Evolutionary conservation across 352 stramenopile species (phyloP), one percentile per base, ranked within the genome.

Genomic region (Pythium sp.): DNA sequence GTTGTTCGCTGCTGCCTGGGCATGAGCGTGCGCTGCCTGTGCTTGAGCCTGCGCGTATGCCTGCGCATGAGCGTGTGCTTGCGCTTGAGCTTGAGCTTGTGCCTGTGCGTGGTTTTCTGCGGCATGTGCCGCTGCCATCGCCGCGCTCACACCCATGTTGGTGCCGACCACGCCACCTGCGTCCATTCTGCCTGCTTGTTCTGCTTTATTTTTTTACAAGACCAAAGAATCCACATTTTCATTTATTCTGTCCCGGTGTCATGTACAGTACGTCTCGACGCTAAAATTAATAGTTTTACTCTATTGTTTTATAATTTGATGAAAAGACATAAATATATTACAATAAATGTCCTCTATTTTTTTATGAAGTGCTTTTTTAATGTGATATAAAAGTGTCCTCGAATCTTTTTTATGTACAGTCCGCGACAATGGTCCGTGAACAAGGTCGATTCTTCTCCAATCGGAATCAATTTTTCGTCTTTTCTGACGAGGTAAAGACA

Each of bases 131-230:
- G n/a, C 54, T 9, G 57, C 53, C 9, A 47, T 9, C 5, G 63
- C 63, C 38, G 54, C 54, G 54, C 53, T 68, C 51, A 62, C 51
- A 1, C 53, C 51, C n/a, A 55, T 60, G 30, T 47, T 54, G 56
- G 47, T 26, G 56, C 32, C 59, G 7, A 58, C 36, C 38, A 51
- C 53, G 36, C 53, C 51, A 18, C 53, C 41, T 5, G 22, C 36
- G 53, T 56, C 24, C 53, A 68, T 68, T 14, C 22, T 57, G 4
- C 0, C 51, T 28, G 6, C 6, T 43, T 57, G 26, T 43, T 57
- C n/a, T 65, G 46, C 46, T 47, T 28, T 47, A 59, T 41, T 32
- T 5, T 30, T 55, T 26, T 22, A 38, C 0, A 58, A 6, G 32
- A 28, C 26, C 53, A 32, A 58, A 36, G 53, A 38, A 32, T 32